phyloP scores from a whole-genome alignment of 805 yeast species.

The Candida silvicultrix region DNA sequence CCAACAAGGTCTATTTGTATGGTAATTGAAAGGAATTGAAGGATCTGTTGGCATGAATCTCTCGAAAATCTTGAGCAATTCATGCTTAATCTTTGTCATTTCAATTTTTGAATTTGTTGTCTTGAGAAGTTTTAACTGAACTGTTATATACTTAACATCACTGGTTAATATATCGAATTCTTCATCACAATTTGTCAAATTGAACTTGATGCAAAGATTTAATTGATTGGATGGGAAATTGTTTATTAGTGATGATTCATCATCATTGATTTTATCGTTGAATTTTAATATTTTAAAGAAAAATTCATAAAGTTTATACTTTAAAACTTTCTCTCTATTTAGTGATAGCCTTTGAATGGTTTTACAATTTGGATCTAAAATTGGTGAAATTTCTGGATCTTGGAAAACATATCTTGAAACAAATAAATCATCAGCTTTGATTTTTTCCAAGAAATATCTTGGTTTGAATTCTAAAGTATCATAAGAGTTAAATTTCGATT shows the following conservation, averaged over 20 bases:
- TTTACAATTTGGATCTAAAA: not conserved
- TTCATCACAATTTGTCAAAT: not conserved
- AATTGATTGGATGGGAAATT: not conserved
- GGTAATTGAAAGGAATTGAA: conserved; percentile 4
- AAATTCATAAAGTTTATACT: not conserved
- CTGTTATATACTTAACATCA: not conserved
- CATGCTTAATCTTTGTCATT: not conserved
- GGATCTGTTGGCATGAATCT: conserved; percentile 3
- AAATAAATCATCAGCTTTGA: not conserved
- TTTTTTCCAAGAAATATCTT: not conserved
- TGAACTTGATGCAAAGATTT: not conserved
- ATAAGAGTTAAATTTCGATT: not conserved
- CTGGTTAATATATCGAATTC: not conserved
- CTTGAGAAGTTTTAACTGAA: not conserved
- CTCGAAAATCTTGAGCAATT: not conserved
- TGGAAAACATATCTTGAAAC: not conserved
- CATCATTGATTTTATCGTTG: not conserved
- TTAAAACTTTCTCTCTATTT: not conserved
- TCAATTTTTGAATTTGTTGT: not conserved
- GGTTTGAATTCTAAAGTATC: not conserved
- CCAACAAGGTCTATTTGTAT: conserved; percentile 16
- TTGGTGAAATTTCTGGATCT: not conserved
- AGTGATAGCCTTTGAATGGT: not conserved
- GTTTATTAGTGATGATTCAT: not conserved
- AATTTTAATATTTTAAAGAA: not conserved